Percentiles rank a stretch among this genome's conserved stretches.
Evolutionary conservation across 495 filamentous ascomycete species (phyloP).

Genomic region (Xylaria acuta): DNA sequence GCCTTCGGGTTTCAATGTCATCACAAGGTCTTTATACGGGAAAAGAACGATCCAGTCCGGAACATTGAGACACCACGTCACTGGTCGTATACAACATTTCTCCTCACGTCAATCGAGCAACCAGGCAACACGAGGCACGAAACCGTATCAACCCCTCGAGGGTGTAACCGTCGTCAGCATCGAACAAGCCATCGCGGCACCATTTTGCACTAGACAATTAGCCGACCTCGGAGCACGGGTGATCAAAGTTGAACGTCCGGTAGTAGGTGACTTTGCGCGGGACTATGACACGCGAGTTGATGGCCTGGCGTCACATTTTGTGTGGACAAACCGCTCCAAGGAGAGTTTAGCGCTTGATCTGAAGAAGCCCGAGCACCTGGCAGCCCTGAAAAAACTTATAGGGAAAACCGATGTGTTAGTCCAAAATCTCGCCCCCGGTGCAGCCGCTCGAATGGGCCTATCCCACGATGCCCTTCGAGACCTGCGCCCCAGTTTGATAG

Average conservation of each 20-base stretch:
- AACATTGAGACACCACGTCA: no score
- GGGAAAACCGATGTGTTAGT: conserved; percentile 57
- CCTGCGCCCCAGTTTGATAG: conserved; percentile 42
- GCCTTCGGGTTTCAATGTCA: neutral
- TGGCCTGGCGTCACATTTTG: conserved; percentile 57
- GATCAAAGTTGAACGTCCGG: conserved; percentile 60
- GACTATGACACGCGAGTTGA: conserved; percentile 56
- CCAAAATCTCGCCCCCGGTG: conserved; percentile 59
- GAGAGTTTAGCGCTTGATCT: conserved; percentile 57
- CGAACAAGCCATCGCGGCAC: conserved; percentile 60
- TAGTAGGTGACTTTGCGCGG: conserved; percentile 58
- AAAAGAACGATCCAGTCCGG: neutral
- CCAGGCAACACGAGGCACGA: conserved; percentile 31
- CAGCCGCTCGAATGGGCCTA: conserved; percentile 54
- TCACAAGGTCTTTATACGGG: neutral
- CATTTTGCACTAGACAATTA: conserved; percentile 59
- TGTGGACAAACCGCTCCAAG: conserved; percentile 61
- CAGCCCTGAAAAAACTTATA: conserved; percentile 51
- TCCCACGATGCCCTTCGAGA: conserved; percentile 41
- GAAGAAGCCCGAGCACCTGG: conserved; percentile 50
- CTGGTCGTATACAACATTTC: neutral
- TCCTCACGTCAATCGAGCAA: conserved; percentile 1
- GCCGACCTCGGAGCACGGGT: conserved; percentile 60
- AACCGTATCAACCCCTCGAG: conserved; percentile 47
- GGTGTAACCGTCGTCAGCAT: conserved; percentile 59